Conservation (phyloP, 2,329 filamentous ascomycete species). For the Bipolaris victoriae region DNA sequence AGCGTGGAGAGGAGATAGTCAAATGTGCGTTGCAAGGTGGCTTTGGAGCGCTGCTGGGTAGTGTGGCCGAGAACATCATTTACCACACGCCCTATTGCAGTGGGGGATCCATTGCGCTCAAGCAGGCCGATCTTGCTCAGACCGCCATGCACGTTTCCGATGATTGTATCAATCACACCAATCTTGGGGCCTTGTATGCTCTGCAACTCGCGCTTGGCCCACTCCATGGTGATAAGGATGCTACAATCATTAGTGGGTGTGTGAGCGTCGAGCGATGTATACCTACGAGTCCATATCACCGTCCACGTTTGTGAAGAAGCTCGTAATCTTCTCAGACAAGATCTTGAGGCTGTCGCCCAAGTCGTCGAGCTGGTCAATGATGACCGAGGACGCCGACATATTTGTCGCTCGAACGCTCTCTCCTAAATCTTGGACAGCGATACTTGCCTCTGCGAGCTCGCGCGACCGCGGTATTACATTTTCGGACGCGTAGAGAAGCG, state of each 20-base stretch:
- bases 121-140: slow-evolving; percentile 65
- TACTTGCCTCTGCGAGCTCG: slow-evolving; percentile 86
- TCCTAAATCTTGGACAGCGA: slow-evolving; percentile 92
- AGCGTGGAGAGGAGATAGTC: slow-evolving; percentile 85
- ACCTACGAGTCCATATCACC: slow-evolving; percentile 83
- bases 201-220: slow-evolving; percentile 84
- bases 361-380: slow-evolving; percentile 83
- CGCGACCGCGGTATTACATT: slow-evolving; percentile 84
- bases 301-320: slow-evolving; percentile 92
- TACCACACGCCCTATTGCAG: slow-evolving; percentile 70
- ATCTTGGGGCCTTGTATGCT: slow-evolving; percentile 49
- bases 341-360: slow-evolving; percentile 85
- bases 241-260: slow-evolving; percentile 50
- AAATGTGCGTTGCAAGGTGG: slow-evolving; percentile 84
- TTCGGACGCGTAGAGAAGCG: slow-evolving; percentile 92
- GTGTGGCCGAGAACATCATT: slow-evolving; percentile 80
- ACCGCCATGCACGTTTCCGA: slow-evolving; percentile 82
- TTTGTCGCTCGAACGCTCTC: slow-evolving; percentile 89
- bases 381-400: slow-evolving; percentile 86
- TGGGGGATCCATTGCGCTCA: slow-evolving; percentile 59
- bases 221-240: slow-evolving; percentile 94
- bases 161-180: slow-evolving; percentile 71
- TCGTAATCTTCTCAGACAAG: slow-evolving; percentile 82
- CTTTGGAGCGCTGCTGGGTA: slow-evolving; percentile 77
- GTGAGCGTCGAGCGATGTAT: slow-evolving; percentile 1